phyloP scores from a whole-genome alignment of 805 yeast species.

The Lipomyces chichibuensis region DNA sequence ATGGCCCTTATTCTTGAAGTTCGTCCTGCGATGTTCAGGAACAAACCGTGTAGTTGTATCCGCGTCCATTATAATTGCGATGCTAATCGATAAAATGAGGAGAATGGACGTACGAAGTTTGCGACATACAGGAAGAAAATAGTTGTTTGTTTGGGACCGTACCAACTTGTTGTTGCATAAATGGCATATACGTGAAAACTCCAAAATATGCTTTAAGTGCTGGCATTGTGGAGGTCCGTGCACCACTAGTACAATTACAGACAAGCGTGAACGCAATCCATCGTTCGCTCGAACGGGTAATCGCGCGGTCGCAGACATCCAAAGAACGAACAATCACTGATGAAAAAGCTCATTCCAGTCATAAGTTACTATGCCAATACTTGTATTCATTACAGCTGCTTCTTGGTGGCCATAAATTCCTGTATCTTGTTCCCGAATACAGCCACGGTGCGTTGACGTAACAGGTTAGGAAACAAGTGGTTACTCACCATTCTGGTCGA shows the following conservation, averaged over 20 bases:
- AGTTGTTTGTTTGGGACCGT: not conserved
- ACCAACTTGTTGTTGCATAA: not conserved
- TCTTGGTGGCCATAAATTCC: too few relatives aligned
- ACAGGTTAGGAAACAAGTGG: too few relatives aligned
- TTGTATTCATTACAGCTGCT: too few relatives aligned
- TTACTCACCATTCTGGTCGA: too few relatives aligned
- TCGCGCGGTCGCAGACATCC: too few relatives aligned
- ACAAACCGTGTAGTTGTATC: constrained; percentile 81
- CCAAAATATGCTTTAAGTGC: not conserved
- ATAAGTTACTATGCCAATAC: too few relatives aligned
- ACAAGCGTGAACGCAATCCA: too few relatives aligned
- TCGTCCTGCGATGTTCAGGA: constrained; percentile 97
- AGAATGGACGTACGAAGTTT: not conserved
- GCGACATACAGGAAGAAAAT: not conserved
- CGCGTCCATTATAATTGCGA: constrained; percentile 59
- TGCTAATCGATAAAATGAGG: not conserved
- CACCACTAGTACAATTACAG: not conserved
- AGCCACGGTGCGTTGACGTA: too few relatives aligned
- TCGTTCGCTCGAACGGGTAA: too few relatives aligned
- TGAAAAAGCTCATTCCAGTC: too few relatives aligned
- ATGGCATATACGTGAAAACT: not conserved
- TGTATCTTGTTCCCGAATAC: too few relatives aligned
- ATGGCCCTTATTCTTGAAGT: constrained; percentile 90
- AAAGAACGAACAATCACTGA: too few relatives aligned
- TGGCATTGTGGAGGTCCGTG: not conserved